Conservation (phyloP, 208 protist species). For the Plasmodiophora brassicae region DNA sequence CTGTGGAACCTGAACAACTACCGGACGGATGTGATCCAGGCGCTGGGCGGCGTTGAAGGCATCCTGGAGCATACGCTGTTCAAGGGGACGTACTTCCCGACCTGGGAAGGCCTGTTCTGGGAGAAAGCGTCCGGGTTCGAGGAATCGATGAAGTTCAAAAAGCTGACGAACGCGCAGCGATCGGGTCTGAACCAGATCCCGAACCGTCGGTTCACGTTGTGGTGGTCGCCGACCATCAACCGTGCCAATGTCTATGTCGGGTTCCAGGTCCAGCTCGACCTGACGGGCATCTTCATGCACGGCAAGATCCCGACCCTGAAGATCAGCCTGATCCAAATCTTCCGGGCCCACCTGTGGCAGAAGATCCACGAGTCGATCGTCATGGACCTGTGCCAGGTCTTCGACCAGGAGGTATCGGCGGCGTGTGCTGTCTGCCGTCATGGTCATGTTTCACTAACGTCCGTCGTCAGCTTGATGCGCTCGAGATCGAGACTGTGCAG, state of each 20-base stretch:
- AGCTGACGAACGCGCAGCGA: constrained; percentile 99
- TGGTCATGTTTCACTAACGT: no score
- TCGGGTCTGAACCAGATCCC: constrained; percentile 99
- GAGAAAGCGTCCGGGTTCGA: constrained; percentile 97
- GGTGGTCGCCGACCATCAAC: constrained; percentile 99
- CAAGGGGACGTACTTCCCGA: constrained; percentile 99
- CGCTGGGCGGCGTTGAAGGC: constrained; percentile 99
- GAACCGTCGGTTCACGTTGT: constrained; percentile 99
- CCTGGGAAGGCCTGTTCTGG: constrained; percentile 99
- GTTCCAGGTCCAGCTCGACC: constrained; percentile 99
- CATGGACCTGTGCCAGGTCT: constrained; percentile 83
- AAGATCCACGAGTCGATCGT: constrained; percentile 99
- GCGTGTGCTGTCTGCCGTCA: no score
- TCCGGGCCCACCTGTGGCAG: constrained; percentile 99
- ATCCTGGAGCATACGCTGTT: constrained; percentile 99
- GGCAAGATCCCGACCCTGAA: constrained; percentile 99
- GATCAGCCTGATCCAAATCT: constrained; percentile 99
- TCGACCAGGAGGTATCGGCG: constrained; percentile 91
- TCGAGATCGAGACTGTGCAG: constrained; percentile 97
- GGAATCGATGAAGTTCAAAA: constrained; percentile 99
- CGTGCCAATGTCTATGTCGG: constrained; percentile 99
- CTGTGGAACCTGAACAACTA: constrained; percentile 99
- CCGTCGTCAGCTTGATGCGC: constrained; percentile 89
- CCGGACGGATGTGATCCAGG: constrained; percentile 99
- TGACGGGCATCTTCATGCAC: constrained; percentile 99